Percentiles rank a stretch among this genome's conserved stretches.
Conservation (phyloP, 2,329 filamentous ascomycete genomes). For the Penicillium brevicompactum region DNA sequence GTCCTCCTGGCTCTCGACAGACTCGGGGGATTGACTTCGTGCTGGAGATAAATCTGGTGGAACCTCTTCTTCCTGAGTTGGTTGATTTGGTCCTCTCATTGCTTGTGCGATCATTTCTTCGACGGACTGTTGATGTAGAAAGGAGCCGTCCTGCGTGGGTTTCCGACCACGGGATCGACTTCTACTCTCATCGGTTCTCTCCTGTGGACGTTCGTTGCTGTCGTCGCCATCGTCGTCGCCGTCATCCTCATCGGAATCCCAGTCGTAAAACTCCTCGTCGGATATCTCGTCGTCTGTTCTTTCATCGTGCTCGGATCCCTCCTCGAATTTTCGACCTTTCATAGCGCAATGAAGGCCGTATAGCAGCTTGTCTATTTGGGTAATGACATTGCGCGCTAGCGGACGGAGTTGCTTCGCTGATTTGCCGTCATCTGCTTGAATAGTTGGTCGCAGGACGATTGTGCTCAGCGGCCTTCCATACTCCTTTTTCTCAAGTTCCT, state of each 20-base stretch:
- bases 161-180: background rate
- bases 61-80: conserved; percentile 1
- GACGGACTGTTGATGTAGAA: background rate
- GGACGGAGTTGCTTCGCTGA: conserved; percentile 66
- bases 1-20: conserved; percentile 1
- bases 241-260: conserved; percentile 24
- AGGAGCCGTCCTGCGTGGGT: background rate
- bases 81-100: no score
- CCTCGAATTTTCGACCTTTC: conserved; percentile 48
- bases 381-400: conserved; percentile 68
- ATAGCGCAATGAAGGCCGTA: conserved; percentile 69
- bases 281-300: no score
- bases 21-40: conserved; percentile 17
- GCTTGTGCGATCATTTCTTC: no score
- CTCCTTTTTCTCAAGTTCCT: conserved; percentile 1
- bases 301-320: conserved; percentile 23
- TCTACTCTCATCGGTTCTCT: conserved; percentile 7
- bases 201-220: conserved; percentile 10
- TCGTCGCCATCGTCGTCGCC: conserved; percentile 30
- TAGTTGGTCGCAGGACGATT: conserved; percentile 30
- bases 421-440: conserved; percentile 19
- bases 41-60: conserved; percentile 13
- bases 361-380: conserved; percentile 69
- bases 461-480: conserved; percentile 13
- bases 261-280: no score